Conservation (phyloP, 2,329 filamentous ascomycete genomes). For the Keithomyces neogunnii region DNA sequence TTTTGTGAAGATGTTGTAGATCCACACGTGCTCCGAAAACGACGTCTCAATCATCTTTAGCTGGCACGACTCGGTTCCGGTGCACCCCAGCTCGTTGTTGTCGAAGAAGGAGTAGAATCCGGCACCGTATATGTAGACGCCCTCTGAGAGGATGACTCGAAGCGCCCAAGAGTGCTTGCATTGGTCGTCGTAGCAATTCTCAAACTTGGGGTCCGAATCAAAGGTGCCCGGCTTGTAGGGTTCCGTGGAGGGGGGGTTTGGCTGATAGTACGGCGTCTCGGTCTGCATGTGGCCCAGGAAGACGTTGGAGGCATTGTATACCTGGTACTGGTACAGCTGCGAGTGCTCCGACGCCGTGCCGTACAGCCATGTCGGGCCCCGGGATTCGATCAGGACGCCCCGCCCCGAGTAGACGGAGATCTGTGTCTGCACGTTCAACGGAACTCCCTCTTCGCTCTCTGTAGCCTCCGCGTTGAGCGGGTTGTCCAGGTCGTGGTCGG, state of each 20-base stretch:
- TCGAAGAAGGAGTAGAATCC: neutral
- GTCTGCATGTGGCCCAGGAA: slow-evolving; percentile 16
- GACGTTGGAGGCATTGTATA: slow-evolving; percentile 36
- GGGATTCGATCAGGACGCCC: slow-evolving; percentile 24
- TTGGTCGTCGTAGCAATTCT: neutral
- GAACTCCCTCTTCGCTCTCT: too few species aligned
- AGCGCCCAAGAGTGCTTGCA: neutral
- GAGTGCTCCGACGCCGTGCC: slow-evolving; percentile 34
- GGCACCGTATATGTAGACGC: neutral
- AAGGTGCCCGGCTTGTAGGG: slow-evolving; percentile 10
- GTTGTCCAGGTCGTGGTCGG: slow-evolving; percentile 49
- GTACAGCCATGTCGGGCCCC: slow-evolving; percentile 21
- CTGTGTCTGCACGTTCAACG: too few species aligned
- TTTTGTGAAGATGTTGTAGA: too few species aligned
- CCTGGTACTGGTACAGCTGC: slow-evolving; percentile 39
- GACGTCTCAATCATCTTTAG: too few species aligned
- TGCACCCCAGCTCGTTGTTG: neutral
- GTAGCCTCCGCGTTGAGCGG: neutral
- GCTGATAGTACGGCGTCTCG: slow-evolving; percentile 15
- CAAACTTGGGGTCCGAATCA: slow-evolving; percentile 1
- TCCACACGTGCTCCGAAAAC: too few species aligned
- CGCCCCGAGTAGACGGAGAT: slow-evolving; percentile 19
- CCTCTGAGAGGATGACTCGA: neutral
- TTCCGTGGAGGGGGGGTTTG: slow-evolving; percentile 12
- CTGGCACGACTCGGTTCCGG: too few species aligned